Conservation (phyloP, 305 asterid species). For the Coffea humblotiana region DNA sequence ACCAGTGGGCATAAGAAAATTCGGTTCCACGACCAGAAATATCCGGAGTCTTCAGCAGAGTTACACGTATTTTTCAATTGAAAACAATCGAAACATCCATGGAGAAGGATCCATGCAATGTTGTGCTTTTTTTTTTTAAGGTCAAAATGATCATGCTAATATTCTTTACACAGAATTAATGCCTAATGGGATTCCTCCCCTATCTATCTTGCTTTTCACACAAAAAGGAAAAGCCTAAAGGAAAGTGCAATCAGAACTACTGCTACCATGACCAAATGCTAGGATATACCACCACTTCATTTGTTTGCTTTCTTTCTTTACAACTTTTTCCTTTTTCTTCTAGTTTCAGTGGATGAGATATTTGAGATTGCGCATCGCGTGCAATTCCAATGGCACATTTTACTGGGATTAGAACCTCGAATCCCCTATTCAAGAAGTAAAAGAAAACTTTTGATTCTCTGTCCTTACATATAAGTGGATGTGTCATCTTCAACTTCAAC, state of each 20-base stretch:
- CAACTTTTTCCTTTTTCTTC: slow-evolving; percentile 1
- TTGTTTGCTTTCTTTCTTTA: background rate
- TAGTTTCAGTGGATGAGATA: background rate
- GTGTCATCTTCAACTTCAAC: slow-evolving; percentile 15
- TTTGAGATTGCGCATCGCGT: background rate
- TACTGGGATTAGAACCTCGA: background rate
- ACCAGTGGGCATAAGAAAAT: no score
- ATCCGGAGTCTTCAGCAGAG: background rate
- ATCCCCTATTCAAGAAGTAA: background rate
- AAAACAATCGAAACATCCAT: background rate
- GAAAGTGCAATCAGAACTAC: background rate
- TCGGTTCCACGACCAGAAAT: background rate
- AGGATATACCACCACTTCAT: slow-evolving; percentile 19
- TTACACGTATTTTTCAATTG: background rate
- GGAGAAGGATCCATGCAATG: slow-evolving; percentile 2
- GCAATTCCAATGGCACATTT: background rate
- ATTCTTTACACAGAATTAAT: slow-evolving; percentile 13
- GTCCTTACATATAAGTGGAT: slow-evolving; percentile 11
- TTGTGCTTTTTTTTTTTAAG: background rate
- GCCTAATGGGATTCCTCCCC: slow-evolving; percentile 14
- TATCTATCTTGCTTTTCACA: slow-evolving; percentile 17
- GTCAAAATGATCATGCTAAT: slow-evolving; percentile 11
- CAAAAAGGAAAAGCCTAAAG: background rate
- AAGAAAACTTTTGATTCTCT: background rate
- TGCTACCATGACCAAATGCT: slow-evolving; percentile 1